phyloP scores from a whole-genome alignment of 139 green algal genomes.

The Choricystis sp. region DNA sequence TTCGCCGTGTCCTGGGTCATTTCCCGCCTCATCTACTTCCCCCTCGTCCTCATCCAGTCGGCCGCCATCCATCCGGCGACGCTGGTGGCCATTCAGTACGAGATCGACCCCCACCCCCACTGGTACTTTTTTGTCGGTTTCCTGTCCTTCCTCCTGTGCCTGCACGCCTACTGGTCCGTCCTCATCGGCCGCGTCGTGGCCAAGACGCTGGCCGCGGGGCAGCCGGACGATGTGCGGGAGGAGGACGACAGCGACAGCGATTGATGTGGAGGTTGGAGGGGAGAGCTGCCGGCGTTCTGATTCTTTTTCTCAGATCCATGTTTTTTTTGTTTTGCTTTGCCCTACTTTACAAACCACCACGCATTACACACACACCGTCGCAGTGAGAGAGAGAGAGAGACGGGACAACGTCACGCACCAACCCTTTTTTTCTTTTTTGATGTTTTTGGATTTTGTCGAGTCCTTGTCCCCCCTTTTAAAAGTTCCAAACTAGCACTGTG shows the following conservation, averaged over 20 bases:
- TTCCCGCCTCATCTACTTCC: constrained; percentile 30
- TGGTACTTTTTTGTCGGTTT: constrained; percentile 47
- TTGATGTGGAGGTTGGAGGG: neutral
- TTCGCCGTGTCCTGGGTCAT: constrained; percentile 45
- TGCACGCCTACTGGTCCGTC: constrained; percentile 61
- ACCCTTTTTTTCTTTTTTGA: too few relatives aligned
- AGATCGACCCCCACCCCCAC: constrained; percentile 41
- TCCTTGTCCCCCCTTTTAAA: too few relatives aligned
- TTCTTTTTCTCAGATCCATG: too few relatives aligned
- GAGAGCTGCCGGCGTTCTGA: too few relatives aligned
- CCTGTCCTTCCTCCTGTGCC: constrained; percentile 37
- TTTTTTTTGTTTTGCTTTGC: too few relatives aligned
- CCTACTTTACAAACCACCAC: too few relatives aligned
- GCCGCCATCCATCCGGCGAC: constrained; percentile 13
- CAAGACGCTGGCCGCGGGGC: constrained; percentile 13
- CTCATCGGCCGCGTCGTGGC: constrained; percentile 26
- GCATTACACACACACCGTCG: too few relatives aligned
- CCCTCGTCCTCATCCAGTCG: constrained; percentile 23
- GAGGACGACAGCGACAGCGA: constrained; percentile 7
- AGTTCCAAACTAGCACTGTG: too few relatives aligned
- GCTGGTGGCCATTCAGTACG: constrained; percentile 16
- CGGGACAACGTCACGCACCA: too few relatives aligned
- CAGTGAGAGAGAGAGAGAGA: too few relatives aligned
- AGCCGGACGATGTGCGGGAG: constrained; percentile 31
- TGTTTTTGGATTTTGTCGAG: too few relatives aligned